Base-by-base conservation (phyloP, 2,329 filamentous ascomycete species). In the Botrytis tulipae region DNA sequence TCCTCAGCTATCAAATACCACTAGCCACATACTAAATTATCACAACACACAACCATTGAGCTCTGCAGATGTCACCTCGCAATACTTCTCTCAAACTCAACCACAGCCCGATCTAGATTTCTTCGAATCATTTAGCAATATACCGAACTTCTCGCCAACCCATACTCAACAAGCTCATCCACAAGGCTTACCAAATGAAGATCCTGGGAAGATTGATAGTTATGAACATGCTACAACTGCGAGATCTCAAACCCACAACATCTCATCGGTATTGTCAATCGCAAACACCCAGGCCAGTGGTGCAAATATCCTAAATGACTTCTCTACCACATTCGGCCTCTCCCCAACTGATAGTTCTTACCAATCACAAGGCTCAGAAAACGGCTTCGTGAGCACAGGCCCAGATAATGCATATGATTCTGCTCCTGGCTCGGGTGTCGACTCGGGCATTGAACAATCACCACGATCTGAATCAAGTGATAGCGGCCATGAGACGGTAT, bases 101-200 rank as follows among this genome's bases (percentile, higher is more conserved):
- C 5, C 16, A 51, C 48, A 57, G 18, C 37, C 54, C 25, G 48
- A 67, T 22, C 48, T 67, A 46, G 40, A 46, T 48, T 72, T 72
- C 40, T 67, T 67, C 37, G 29, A 72, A 46, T 37, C 48, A 22
- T 60, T 60, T 18, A 25, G 40, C 20, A 20, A 70, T 44, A 25
- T 44, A 35, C 67, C 29, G 40, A 22, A 60, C 12, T 42, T 29
- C 48, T 68, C 65, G 7, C 65, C 67, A 25, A 61, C 40, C 20
- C 37, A 70, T 25, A 46, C 51, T 70, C 65, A 68, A 57, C 65
- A 68, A 29, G 48, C 65, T 54, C 65, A 68, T 68, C 25, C 65
- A 68, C 46, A 68, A 54, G 46, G 35, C 29, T 35, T 68, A 42
- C 16, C 48, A 22, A 18, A 42, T 59, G 67, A 70, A 70, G 51